Base-by-base conservation (phyloP, 495 filamentous ascomycete genomes). In the Penicillium fimorum region DNA sequence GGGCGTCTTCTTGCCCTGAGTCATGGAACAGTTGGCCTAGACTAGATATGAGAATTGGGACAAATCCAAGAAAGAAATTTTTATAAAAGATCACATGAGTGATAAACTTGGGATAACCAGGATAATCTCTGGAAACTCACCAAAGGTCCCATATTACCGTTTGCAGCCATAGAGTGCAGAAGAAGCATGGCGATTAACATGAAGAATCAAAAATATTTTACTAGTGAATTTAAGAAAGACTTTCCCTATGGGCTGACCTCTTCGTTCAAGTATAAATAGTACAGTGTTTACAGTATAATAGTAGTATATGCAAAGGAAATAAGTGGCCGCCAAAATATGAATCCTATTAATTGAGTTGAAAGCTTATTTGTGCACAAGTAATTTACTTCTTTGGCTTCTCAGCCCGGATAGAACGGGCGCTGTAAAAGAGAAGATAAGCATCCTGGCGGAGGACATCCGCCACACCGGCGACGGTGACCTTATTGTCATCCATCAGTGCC, bases 401-500 rank as follows among this genome's bases (percentile, higher is more conserved):
- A n/a, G 40, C 20, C 7, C 62, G 65, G 42, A 90, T 67, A 20
- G 80, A 83, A 47, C 85, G 79, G 41, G 90, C 83, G 46, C 87
- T 86, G 61, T 97, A 97, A 69, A 96, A 93, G 38, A 97, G 72
- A 40, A 97, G 73, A 69, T 96, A 97, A 11, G 92, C 91, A 63
- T 92, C 80, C 40, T 87, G 88, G 25, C 78, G 81, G 24, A 97
- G 79, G 8, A 96, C 92, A 50, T 96, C 87, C 7, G 84, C 82
- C 61, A 91, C 89, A 17, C 77, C 79, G 20, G 88, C 91, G 47
- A 89, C 61, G 46, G 90, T 90, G 43, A 97, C 92, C 66, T 88
- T 88, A 66, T 90, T 90, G 69, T 97, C 92, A 60, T 97, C 91
- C 76, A 96, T 96, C 29, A 84, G 79, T 66, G 92, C 91, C 92